A percentile compares a stretch with the other conserved stretches of the same genome.
These are phyloP conservation scores for Yamadazyma jaroonii DNA, from an alignment of 1,139 yeast genomes.

Conservation along the genomic window DNA sequence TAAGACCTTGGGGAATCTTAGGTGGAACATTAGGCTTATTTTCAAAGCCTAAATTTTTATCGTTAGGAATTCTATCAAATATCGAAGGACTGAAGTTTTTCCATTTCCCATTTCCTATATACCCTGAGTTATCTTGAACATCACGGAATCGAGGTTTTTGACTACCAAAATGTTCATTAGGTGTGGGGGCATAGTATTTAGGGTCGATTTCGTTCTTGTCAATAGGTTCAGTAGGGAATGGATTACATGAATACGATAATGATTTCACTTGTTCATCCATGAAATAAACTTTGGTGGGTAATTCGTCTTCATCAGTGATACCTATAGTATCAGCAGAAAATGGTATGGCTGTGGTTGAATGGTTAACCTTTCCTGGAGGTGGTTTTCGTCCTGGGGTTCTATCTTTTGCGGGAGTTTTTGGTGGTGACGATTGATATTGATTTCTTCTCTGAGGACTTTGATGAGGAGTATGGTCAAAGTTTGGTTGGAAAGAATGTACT, in stretches of 20 bases:
- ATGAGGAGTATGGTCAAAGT: not conserved
- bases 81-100: conserved; percentile 39
- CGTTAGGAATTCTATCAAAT: conserved; percentile 28
- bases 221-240: conserved; percentile 17
- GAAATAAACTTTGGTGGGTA: conserved; percentile 38
- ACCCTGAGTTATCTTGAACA: conserved; percentile 27
- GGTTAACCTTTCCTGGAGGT: conserved; percentile 18
- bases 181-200: conserved; percentile 46
- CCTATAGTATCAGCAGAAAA: conserved; percentile 48
- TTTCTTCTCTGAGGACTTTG: not conserved
- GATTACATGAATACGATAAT: conserved; percentile 21
- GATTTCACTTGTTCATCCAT: conserved; percentile 35
- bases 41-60: conserved; percentile 25
- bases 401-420: conserved; percentile 1
- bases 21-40: conserved; percentile 50
- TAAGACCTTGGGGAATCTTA: conserved; percentile 51
- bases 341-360: conserved; percentile 28
- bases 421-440: conserved; percentile 2
- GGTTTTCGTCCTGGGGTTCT: conserved; percentile 19
- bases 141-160: conserved; percentile 23
- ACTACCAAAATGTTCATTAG: conserved; percentile 34
- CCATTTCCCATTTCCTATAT: conserved; percentile 42
- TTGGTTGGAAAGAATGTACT: not conserved
- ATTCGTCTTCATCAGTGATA: conserved; percentile 21
- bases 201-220: conserved; percentile 43